Evolutionary conservation across 23 red algal species (phyloP), one percentile per base, ranked within the genome.

Genomic region (Cyanidioschyzon merolae): DNA sequence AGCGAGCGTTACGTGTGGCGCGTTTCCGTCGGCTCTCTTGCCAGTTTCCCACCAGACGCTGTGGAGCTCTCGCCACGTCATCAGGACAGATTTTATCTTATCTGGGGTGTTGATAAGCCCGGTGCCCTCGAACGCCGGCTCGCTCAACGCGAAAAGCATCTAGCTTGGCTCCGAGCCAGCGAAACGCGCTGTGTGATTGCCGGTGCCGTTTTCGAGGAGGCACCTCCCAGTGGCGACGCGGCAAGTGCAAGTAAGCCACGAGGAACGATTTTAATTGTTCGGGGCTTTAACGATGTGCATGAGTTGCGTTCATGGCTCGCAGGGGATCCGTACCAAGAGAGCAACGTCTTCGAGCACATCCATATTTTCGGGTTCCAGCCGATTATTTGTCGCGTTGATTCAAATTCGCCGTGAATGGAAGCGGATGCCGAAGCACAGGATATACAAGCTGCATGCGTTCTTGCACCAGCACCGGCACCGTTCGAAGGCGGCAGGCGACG

Each of bases 281-380:
- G 63, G 7, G 63, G 63, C 29, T 35, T 32, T 27, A 27, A 25
- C 29, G 3, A 7, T 27, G 63, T 12, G 30, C 2, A 25, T 27
- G 63, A 71, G n/a, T 7, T 71, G 63, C 63, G 29, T 7, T 25
- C 32, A 7, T 71, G 63, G 63, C 63, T 71, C 3, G n/a, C n/a
- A 15, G n/a, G 30, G 32, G 63, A 71, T 27, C 63, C 63, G 63
- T 71, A 71, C 63, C 12, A 7, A 3, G n/a, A 15, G 12, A 27
- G n/a, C 2, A 32, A 71, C 30, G 63, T 71, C 7, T 71, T 71
- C 63, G 63, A 25, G 16, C n/a, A 7, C n/a, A 35, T 71, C n/a
- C n/a, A 71, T 25, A 35, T 71, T 7, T 71, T 27, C 63, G 63
- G n/a, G 7, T 71, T 71, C 32, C 63, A 71, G 30, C 63, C 63